Evolutionary conservation across 352 stramenopile species (phyloP), one percentile per base, ranked within the genome.

Genomic region (Blastocystis sp.): DNA sequence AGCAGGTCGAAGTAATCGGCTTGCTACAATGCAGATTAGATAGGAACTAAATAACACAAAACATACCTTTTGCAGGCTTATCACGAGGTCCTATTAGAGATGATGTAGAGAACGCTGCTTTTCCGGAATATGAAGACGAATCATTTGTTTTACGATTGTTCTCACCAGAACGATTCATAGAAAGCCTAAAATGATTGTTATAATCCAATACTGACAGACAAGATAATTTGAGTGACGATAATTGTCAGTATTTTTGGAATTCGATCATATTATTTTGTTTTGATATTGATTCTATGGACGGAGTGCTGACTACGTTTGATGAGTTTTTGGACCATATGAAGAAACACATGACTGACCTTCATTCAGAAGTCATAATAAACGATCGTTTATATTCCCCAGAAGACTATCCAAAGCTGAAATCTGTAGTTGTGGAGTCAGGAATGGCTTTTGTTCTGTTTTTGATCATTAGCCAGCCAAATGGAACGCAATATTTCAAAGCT

Each of bases 241-340:
- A 9, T 46, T 46, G 39, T 9, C 9, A 9, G 3, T 46, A 9
- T 9, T 46, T 46, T 46, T 46, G 39, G 39, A 2, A 46, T 9
- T 46, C 9, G 39, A 9, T 46, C 9, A 46, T 9, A 46, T 9
- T 63, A 11, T 35, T 16, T 63, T 12, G 7, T 35, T 63, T 63
- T 27, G 29, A 63, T 35, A 16, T 27, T 12, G 7, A 35, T 69
- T 19, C 35, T 49, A 78, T 78, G 67, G 67, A 78, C 49, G 43
- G 43, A 2, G 49, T 78, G 56, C 21, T 61, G 7, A 12, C 19
- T 14, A 58, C 67, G 43, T 78, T 78, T 61, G 67, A 78, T 54
- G 67, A 78, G 67, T 78, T 78, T 61, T 24, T 61, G 16, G 39
- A 57, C 16, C 67, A 78, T 78, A 24, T 78, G 43, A 78, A 78